Conservation (phyloP, 345 rosid species). For the Eucalyptus pauciflora region DNA sequence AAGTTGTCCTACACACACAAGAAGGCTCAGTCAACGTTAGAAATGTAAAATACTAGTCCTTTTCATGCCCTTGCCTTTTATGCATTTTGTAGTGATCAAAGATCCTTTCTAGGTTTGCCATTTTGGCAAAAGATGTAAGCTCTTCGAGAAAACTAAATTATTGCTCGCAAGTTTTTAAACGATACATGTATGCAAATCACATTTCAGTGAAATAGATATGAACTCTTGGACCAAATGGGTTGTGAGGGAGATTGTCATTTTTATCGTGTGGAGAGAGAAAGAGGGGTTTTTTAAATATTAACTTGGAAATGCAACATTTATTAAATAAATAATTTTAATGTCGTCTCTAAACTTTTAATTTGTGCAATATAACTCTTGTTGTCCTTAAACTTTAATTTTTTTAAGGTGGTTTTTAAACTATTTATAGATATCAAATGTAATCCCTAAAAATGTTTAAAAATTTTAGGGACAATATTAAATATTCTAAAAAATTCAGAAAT, state of each 20-base stretch:
- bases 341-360: background rate
- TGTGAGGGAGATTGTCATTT: background rate
- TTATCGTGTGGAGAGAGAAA: background rate
- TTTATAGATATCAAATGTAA: background rate
- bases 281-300: background rate
- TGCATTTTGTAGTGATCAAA: background rate
- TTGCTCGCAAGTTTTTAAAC: background rate
- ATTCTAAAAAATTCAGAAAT: background rate
- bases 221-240: background rate
- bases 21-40: background rate
- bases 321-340: background rate
- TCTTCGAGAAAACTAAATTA: background rate
- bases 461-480: accelerated
- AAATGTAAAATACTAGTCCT: background rate
- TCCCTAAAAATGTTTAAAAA: background rate
- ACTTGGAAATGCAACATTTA: background rate
- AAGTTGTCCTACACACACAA: background rate
- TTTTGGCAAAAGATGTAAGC: background rate
- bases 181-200: background rate
- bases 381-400: background rate
- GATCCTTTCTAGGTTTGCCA: background rate
- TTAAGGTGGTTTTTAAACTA: background rate
- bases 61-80: background rate
- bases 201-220: background rate
- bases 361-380: background rate